Percentiles rank a stretch among this genome's conserved stretches.
Evolutionary conservation across 164 flowering plant genomes (phyloP).

Genomic region (Pachysandra terminalis): DNA sequence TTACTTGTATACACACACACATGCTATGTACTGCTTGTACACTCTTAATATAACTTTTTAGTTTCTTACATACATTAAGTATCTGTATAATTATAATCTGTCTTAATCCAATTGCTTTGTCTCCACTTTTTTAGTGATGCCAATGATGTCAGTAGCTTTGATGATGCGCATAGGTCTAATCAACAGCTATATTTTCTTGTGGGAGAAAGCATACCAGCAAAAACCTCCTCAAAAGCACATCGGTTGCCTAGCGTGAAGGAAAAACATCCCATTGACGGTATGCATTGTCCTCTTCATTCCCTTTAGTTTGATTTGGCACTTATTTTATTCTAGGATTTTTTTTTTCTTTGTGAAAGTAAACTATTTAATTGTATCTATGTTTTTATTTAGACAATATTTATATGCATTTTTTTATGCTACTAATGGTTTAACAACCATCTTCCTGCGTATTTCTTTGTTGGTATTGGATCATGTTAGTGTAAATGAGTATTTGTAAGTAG

Average conservation of each 20-base stretch:
- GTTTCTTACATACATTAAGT: too few relatives aligned
- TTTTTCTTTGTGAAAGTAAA: neutral
- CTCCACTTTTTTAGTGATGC: conserved; percentile 16
- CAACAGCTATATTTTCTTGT: neutral
- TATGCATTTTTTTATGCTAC: too few relatives aligned
- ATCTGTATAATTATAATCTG: neutral
- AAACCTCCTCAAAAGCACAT: conserved; percentile 6
- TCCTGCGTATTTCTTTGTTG: too few relatives aligned
- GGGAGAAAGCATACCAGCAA: conserved; percentile 15
- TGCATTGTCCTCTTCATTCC: neutral
- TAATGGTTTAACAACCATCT: too few relatives aligned
- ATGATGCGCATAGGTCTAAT: conserved; percentile 1
- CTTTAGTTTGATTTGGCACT: neutral
- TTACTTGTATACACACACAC: too few relatives aligned
- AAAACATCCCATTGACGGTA: conserved; percentile 9
- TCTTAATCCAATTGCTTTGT: neutral
- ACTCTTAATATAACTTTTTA: too few relatives aligned
- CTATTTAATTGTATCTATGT: too few relatives aligned
- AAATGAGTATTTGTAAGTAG: too few relatives aligned
- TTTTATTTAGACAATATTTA: too few relatives aligned
- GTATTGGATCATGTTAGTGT: too few relatives aligned
- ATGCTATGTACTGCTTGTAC: too few relatives aligned
- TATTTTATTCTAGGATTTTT: neutral
- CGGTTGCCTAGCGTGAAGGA: conserved; percentile 4
- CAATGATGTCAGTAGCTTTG: conserved; percentile 7